phyloP scores from a whole-genome alignment of 768 basidiomycete genomes.

The Phylloporus sp. region DNA sequence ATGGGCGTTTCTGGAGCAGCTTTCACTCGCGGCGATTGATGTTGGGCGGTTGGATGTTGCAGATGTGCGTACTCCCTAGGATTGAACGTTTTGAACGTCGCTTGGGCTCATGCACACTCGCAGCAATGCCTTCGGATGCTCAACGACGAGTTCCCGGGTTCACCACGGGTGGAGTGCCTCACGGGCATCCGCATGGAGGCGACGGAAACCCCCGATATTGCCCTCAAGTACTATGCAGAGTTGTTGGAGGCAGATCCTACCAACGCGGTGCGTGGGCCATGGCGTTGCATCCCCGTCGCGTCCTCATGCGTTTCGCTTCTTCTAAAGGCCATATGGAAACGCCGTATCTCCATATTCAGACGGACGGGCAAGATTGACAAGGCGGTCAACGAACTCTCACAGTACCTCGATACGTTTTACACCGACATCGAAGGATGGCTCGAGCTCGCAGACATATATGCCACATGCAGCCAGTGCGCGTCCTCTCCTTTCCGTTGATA shows the following conservation, averaged over 20 bases:
- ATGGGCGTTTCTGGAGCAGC: constrained; percentile 80
- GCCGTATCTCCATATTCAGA: constrained; percentile 71
- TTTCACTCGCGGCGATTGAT: constrained; percentile 75
- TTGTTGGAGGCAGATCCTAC: constrained; percentile 62
- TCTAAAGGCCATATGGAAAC: constrained; percentile 66
- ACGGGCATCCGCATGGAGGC: constrained; percentile 78
- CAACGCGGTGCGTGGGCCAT: constrained; percentile 57
- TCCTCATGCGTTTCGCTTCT: background rate
- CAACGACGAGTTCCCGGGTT: constrained; percentile 64
- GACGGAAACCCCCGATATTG: constrained; percentile 51
- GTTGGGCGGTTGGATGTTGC: constrained; percentile 68
- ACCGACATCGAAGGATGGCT: constrained; percentile 86
- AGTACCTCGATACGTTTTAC: constrained; percentile 83
- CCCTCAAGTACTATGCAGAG: constrained; percentile 59
- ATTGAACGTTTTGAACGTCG: background rate
- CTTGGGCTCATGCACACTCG: constrained; percentile 1
- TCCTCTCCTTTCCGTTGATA: background rate
- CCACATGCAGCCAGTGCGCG: constrained; percentile 70
- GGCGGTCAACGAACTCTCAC: constrained; percentile 67
- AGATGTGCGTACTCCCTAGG: constrained; percentile 48
- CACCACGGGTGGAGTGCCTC: constrained; percentile 75
- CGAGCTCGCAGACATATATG: constrained; percentile 79
- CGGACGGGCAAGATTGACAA: constrained; percentile 58
- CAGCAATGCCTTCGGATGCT: constrained; percentile 50
- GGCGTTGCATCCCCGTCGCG: background rate